Evolutionary conservation across 345 rosid genomes (phyloP).

Genomic region (Citropsis articulata): DNA sequence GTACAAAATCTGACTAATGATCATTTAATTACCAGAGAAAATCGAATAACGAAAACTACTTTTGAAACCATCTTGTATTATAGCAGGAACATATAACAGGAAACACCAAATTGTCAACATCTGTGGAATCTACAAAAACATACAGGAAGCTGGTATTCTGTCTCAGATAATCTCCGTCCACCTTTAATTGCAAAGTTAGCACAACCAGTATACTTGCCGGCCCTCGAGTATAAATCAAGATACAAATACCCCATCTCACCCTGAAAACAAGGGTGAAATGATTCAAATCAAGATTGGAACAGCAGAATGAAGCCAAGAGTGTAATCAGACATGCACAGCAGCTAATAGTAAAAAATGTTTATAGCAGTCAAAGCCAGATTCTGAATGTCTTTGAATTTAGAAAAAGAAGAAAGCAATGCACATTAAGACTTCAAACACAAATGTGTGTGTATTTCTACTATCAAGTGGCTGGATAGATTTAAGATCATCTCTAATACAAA

Average conservation of each 20-base stretch:
- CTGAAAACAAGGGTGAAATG: constrained; percentile 39
- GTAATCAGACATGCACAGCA: neutral
- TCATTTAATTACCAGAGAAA: neutral
- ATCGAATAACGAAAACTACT: neutral
- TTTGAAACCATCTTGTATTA: neutral
- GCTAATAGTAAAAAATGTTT: neutral
- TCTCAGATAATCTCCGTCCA: constrained; percentile 72
- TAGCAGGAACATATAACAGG: neutral
- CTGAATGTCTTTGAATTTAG: neutral
- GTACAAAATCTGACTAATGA: neutral
- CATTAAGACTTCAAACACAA: neutral
- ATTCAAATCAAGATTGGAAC: constrained; percentile 15
- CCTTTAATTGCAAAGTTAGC: constrained; percentile 94
- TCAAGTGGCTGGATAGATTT: too few species aligned
- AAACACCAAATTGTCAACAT: constrained; percentile 5
- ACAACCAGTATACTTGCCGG: constrained; percentile 94
- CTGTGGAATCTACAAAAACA: constrained; percentile 16
- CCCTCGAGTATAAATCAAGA: constrained; percentile 85
- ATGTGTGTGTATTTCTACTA: neutral
- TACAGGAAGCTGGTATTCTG: constrained; percentile 96
- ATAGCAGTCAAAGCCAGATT: neutral
- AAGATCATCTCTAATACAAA: neutral
- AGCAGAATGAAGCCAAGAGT: neutral
- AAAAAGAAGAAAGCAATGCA: neutral
- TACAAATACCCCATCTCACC: constrained; percentile 89